Evolutionary conservation across 371 early-diverging fungal genomes (phyloP).

Genomic region (Paramicrosporidium saccamoebae): DNA sequence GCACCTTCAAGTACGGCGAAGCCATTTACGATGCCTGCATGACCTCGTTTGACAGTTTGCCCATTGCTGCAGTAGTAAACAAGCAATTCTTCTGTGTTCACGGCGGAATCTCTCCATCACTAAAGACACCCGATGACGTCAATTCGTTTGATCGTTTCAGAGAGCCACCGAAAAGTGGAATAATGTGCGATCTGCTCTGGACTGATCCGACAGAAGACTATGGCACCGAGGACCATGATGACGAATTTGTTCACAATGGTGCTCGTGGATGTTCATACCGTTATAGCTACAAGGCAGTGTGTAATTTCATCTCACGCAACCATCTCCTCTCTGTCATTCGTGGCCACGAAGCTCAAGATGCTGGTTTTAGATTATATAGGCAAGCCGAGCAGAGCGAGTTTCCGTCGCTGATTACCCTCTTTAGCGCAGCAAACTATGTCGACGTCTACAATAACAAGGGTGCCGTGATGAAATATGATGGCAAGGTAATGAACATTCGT

Average conservation of each 20-base stretch:
- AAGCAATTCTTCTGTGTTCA: constrained; percentile 90
- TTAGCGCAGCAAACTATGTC: constrained; percentile 86
- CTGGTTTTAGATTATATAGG: constrained; percentile 81
- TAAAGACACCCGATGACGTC: constrained; percentile 53
- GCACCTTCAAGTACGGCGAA: constrained; percentile 76
- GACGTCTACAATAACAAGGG: constrained; percentile 94
- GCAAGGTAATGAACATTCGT: constrained; percentile 82
- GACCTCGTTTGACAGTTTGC: constrained; percentile 75
- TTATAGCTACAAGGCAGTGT: constrained; percentile 48
- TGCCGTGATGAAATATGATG: constrained; percentile 76
- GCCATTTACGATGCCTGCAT: constrained; percentile 60
- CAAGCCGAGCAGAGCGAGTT: constrained; percentile 69
- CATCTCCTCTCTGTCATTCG: constrained; percentile 68
- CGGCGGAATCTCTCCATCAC: constrained; percentile 86
- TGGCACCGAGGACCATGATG: constrained; percentile 50
- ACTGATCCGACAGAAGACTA: constrained; percentile 85
- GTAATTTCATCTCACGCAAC: constrained; percentile 68
- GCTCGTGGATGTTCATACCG: constrained; percentile 83
- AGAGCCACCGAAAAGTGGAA: constrained; percentile 71
- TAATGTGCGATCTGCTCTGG: constrained; percentile 93
- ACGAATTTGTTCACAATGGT: constrained; percentile 50
- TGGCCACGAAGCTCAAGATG: constrained; percentile 93
- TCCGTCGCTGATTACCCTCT: constrained; percentile 82
- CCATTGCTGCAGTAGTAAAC: constrained; percentile 84
- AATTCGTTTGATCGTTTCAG: constrained; percentile 64